Percentiles rank a stretch among this genome's conserved stretches.
These are phyloP conservation scores for Rhododendron molle DNA, from an alignment of 148 eudicot species.

Conservation along the genomic window DNA sequence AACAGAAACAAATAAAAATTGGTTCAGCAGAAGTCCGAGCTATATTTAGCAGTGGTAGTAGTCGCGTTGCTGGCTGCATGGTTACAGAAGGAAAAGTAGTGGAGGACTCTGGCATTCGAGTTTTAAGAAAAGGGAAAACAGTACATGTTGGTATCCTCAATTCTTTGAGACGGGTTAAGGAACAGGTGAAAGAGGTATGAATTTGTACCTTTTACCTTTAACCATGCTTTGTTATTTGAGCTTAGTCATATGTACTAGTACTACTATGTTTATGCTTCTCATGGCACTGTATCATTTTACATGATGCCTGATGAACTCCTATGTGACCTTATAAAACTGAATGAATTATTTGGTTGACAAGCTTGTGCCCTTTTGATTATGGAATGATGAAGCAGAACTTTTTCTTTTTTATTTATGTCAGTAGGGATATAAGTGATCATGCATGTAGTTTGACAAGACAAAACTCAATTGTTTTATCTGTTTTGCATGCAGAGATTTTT, in stretches of 20 bases:
- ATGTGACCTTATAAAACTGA: neutral
- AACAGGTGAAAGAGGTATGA: constrained; percentile 82
- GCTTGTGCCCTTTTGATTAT: neutral
- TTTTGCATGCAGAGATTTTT: neutral
- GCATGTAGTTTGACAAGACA: neutral
- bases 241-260: neutral
- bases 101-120: constrained; percentile 79
- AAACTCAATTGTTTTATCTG: neutral
- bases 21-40: constrained; percentile 91
- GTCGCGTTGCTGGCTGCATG: constrained; percentile 98
- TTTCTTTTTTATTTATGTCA: neutral
- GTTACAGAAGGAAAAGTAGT: constrained; percentile 85
- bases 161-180: constrained; percentile 93
- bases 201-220: neutral
- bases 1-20: constrained; percentile 78
- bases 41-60: constrained; percentile 86
- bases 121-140: constrained; percentile 60
- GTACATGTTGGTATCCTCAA: constrained; percentile 63
- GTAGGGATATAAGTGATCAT: neutral
- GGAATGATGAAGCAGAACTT: neutral
- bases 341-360: neutral
- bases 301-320: neutral
- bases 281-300: neutral
- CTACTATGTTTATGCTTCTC: neutral
- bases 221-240: neutral